Evolutionary conservation across 768 basidiomycete genomes (phyloP), one percentile per base, ranked within the genome.

Genomic region (Lactarius hengduanensis): DNA sequence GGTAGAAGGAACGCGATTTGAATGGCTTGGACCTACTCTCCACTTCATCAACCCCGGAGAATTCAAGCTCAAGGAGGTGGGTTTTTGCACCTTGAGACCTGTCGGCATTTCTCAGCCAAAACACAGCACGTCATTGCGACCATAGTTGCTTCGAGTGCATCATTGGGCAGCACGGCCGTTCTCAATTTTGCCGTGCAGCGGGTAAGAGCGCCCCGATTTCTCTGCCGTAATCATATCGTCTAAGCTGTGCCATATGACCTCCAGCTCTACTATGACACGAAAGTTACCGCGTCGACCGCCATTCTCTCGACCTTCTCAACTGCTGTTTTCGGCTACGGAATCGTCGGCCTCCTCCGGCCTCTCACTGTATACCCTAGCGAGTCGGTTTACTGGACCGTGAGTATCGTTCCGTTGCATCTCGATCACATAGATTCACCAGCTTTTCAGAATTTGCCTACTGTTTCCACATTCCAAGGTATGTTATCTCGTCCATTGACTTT

Each of bases 241-340:
- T 30, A 53, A 30, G 13, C 43, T 26, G 41, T 54, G 55, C 54
- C 4, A 7, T 15, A 1, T 34, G 28, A 22, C 47, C 4, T 18
- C 26, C 61, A 86, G 84, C 79, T 88, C 1, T 88, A 83, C 72
- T 89, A 87, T 71, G 77, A 84, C 66, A 84, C 83, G 4, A 75
- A 84, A 40, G 83, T 87, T 3, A 77, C 79, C 55, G 82, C 84
- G 0, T 78, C 81, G 0, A 85, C 84, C 3, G 85, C 85, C 8
- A 76, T 87, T 36, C 80, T 89, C 10, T 83, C 84, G 0, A 87
- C 85, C 0, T 87, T 87, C 74, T 87, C 85, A 2, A 86, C 86
- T 0, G 84, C 83, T 4, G 84, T 84, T 72, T 87, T 88, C 73
- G 85, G 84, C 81, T 87, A 86, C 68, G 86, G 85, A 3, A 74